These are phyloP conservation scores for Trichophyton rubrum DNA, from an alignment of 2,329 filamentous ascomycete genomes.

Conservation along the genomic window DNA sequence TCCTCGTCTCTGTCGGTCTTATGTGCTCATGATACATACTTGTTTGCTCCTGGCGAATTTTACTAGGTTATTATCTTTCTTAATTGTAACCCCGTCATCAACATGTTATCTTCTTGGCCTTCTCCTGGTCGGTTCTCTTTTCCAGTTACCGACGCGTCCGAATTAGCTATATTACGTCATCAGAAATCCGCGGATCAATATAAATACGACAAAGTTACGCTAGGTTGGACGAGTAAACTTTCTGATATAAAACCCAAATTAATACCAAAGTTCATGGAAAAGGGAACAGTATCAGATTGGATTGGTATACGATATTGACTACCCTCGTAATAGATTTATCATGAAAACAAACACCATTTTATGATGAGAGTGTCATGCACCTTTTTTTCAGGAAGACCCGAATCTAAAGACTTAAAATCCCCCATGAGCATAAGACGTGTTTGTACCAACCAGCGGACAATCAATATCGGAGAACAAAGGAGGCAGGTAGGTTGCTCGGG, in stretches of 20 bases:
- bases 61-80: background rate
- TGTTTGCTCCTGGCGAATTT: background rate
- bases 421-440: background rate
- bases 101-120: background rate
- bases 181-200: background rate
- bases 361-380: background rate
- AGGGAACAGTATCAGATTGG: background rate
- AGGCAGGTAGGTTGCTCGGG: background rate
- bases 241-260: background rate
- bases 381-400: background rate
- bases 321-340: background rate
- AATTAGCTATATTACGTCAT: background rate
- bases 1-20: background rate
- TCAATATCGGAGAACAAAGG: background rate
- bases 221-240: background rate
- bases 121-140: background rate
- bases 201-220: background rate
- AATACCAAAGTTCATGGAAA: background rate
- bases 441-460: background rate
- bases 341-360: background rate
- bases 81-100: background rate
- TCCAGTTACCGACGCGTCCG: background rate
- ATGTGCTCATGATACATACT: slow-evolving; percentile 2
- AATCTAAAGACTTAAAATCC: background rate
- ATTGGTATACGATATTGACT: background rate